Evolutionary conservation across 768 basidiomycete genomes (phyloP).

Genomic region (Leccinum disarticulatum): DNA sequence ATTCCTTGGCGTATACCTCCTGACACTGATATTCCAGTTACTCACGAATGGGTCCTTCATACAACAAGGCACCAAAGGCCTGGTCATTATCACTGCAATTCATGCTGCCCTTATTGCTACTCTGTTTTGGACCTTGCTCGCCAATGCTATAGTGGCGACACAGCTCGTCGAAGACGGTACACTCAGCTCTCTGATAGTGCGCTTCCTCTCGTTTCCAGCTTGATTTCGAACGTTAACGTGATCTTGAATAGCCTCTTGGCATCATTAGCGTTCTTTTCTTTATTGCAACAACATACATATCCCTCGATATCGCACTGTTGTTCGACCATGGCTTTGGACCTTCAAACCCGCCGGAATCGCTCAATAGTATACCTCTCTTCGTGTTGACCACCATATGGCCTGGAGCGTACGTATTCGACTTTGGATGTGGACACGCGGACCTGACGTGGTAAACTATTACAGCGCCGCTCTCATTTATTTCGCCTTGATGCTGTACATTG

Average conservation of each 20-base stretch:
- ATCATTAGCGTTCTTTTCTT: slow-evolving; percentile 61
- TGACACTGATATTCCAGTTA: slow-evolving; percentile 78
- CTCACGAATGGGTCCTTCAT: slow-evolving; percentile 79
- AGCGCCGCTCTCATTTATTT: slow-evolving; percentile 73
- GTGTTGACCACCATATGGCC: slow-evolving; percentile 82
- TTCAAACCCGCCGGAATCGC: slow-evolving; percentile 51
- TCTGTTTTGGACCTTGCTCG: slow-evolving; percentile 78
- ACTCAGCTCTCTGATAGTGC: slow-evolving; percentile 61
- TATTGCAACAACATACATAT: slow-evolving; percentile 75
- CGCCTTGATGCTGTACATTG: slow-evolving; percentile 76
- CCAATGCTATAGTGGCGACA: slow-evolving; percentile 76
- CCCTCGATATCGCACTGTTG: slow-evolving; percentile 75
- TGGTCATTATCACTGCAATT: slow-evolving; percentile 71
- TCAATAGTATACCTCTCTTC: slow-evolving; percentile 76
- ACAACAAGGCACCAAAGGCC: slow-evolving; percentile 68
- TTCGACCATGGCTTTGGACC: slow-evolving; percentile 62
- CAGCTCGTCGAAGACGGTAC: slow-evolving; percentile 94
- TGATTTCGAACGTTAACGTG: neutral
- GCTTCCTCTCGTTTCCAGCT: slow-evolving; percentile 24
- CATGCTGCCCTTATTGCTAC: slow-evolving; percentile 78
- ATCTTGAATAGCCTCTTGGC: slow-evolving; percentile 54
- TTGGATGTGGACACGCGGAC: neutral
- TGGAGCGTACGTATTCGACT: slow-evolving; percentile 50
- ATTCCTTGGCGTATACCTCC: slow-evolving; percentile 63
- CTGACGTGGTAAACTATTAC: slow-evolving; percentile 6